Base-by-base conservation (phyloP, 768 basidiomycete species). In the Tricholoma terreum region DNA sequence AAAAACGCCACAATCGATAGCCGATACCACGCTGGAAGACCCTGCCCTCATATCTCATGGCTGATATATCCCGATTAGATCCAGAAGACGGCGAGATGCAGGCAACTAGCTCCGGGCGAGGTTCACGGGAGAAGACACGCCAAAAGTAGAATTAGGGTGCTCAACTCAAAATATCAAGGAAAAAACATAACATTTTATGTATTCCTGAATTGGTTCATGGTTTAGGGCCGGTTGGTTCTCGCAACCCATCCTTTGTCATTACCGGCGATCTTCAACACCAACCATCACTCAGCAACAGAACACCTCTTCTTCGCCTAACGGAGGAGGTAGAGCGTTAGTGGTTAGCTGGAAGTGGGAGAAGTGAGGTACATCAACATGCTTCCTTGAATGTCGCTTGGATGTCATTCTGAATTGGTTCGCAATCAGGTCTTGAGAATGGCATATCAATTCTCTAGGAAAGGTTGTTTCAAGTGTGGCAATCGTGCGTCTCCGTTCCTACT, bases 391-490 rank as follows among this genome's bases (percentile, higher is more conserved):
- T 53, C 38, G 21, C 21, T 56, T 12, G 52, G 52, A 8, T 43
- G 38, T 56, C 48, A 34, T 46, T 46, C 42, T 59, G 62, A 60
- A 56, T 46, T 52, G 61, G 62, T 61, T 58, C 61, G 68, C 71
- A 73, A 78, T 75, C 73, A 54, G 52, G 72, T 73, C 72, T 71
- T 63, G 70, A 80, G 73, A 70, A 91, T 91, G 89, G 86, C 89
- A 75, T 89, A 81, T 77, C 87, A 88, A 72, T 86, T 86, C 79
- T 84, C 87, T 58, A 87, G 85, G 80, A 93, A 91, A 78, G 90
- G 90, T 62, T 94, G 91, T 71, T 94, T 89, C 78, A 95, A 93
- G 80, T 95, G 93, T 71, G 93, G 93, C 71, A 93, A 93, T 73
- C 80, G 92, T 92, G 71, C 75, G 86, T 84, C 61, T 52, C 35